Evolutionary conservation across 116 monocot genomes (phyloP), one percentile per base, ranked within the genome.

Genomic region (Trichopus zeylanicus): DNA sequence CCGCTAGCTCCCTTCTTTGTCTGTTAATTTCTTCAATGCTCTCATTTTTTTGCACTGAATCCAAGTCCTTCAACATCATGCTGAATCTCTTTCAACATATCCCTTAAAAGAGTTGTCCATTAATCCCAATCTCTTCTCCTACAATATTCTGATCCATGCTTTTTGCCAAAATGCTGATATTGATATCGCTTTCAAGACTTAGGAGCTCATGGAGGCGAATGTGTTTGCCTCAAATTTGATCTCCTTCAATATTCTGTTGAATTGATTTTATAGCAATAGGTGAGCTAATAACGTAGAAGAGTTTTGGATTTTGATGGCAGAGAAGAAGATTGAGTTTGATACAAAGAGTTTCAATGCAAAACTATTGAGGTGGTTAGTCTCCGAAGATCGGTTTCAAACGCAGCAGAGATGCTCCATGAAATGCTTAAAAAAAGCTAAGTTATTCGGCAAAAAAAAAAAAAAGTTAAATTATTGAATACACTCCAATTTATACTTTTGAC

Each of bases 281-380:
- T 9, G 33, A 3, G 51, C 75, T 35, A 51, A 72, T 2, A 86
- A 75, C 4, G 82, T 67, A 0, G 83, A 77, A 31, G 77, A 74
- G 47, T 37, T 83, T 8, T 91, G 86, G 86, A 57, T 42, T 42
- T 56, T 48, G 49, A 91, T 91, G 86, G 23, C 19, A 24, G 62
- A 69, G 55, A 75, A 70, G 30, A 72, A 65, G 12, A 57, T 80
- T 38, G 46, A 38, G 42, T 83, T 86, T 5, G 77, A 91, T 32
- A 66, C 59, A 20, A 82, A 56, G 53, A 74, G 73, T 70, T 91
- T 70, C 71, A 91, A 86, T 62, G 71, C 86, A 11, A 91, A 83
- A 56, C n/a, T n/a, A n/a, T 4, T 91, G 51, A 63, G 74, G 48
- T 76, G 72, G 10, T 46, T 91, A 53, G 74, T 70, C 31, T 52